Evolutionary conservation across 768 basidiomycete species (phyloP).

Genomic region (Leccinum boreale): DNA sequence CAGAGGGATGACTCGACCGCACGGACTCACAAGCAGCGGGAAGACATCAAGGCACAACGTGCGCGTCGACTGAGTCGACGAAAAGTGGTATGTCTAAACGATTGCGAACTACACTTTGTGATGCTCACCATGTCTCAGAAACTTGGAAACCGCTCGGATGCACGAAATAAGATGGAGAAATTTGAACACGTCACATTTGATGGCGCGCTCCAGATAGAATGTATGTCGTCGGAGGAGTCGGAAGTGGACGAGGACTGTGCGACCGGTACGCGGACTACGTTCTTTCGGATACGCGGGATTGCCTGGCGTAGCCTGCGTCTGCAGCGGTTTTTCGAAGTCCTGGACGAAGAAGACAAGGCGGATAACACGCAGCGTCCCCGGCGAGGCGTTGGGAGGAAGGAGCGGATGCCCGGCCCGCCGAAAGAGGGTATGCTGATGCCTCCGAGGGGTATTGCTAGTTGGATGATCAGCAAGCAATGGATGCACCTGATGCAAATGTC

Average conservation of each 20-base stretch:
- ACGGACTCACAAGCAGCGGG: constrained; percentile 44
- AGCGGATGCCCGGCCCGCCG: constrained; percentile 48
- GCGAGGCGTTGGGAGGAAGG: constrained; percentile 54
- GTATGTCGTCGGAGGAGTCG: constrained; percentile 82
- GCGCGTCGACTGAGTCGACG: constrained; percentile 58
- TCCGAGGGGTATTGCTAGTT: constrained; percentile 58
- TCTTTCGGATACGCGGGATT: constrained; percentile 55
- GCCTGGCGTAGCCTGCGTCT: constrained; percentile 69
- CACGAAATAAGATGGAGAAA: constrained; percentile 47
- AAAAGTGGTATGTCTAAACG: constrained; percentile 49
- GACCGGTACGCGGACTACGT: constrained; percentile 29
- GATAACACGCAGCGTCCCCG: constrained; percentile 49
- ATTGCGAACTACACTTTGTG: too few relatives aligned
- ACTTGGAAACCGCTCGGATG: constrained; percentile 60
- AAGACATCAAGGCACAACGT: constrained; percentile 60
- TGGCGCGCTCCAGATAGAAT: constrained; percentile 66
- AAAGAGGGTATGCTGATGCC: constrained; percentile 61
- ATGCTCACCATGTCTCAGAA: constrained; percentile 45
- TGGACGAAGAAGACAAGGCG: constrained; percentile 55
- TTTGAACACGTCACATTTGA: constrained; percentile 68
- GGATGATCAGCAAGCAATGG: constrained; percentile 80
- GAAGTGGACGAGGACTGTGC: constrained; percentile 43
- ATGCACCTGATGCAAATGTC: constrained; percentile 36
- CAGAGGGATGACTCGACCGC: constrained; percentile 53
- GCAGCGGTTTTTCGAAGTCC: constrained; percentile 52